Conservation (phyloP, 2,329 filamentous ascomycete genomes). For the Periglandula ipomoeae region DNA sequence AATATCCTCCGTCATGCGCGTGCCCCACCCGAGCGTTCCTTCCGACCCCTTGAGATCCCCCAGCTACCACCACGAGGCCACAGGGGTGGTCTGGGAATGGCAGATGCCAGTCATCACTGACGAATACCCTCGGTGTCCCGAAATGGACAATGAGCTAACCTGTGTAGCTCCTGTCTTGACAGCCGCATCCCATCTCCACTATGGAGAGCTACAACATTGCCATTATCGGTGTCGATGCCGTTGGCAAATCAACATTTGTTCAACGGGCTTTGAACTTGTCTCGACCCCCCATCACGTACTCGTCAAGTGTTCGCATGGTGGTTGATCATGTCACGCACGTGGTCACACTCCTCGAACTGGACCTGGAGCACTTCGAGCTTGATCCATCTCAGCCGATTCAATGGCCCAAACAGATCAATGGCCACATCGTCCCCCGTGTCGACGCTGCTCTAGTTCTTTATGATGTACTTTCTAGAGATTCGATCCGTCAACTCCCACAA, state of each 20-base stretch:
- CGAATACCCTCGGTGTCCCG: constrained; percentile 1
- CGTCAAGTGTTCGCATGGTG: constrained; percentile 47
- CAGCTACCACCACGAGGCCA: constrained; percentile 3
- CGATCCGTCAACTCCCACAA: constrained; percentile 63
- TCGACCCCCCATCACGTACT: constrained; percentile 41
- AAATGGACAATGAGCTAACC: constrained; percentile 7
- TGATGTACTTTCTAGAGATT: constrained; percentile 73
- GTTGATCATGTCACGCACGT: constrained; percentile 49
- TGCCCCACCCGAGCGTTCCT: constrained; percentile 4
- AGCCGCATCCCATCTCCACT: constrained; percentile 22
- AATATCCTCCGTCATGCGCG: not conserved
- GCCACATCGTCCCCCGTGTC: constrained; percentile 62
- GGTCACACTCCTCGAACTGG: constrained; percentile 56
- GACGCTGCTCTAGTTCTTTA: constrained; percentile 82
- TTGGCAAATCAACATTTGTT: constrained; percentile 61
- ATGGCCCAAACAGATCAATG: constrained; percentile 61
- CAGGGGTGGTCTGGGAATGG: constrained; percentile 2
- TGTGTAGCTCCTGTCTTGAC: constrained; percentile 7
- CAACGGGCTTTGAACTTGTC: constrained; percentile 51
- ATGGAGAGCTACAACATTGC: constrained; percentile 58
- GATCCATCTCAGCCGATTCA: constrained; percentile 47
- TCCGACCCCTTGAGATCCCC: not conserved
- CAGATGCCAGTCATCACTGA: not conserved
- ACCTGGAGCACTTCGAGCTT: constrained; percentile 56
- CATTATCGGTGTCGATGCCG: constrained; percentile 56